phyloP scores from a whole-genome alignment of 2,329 filamentous ascomycete genomes.

The Beauveria bassiana region DNA sequence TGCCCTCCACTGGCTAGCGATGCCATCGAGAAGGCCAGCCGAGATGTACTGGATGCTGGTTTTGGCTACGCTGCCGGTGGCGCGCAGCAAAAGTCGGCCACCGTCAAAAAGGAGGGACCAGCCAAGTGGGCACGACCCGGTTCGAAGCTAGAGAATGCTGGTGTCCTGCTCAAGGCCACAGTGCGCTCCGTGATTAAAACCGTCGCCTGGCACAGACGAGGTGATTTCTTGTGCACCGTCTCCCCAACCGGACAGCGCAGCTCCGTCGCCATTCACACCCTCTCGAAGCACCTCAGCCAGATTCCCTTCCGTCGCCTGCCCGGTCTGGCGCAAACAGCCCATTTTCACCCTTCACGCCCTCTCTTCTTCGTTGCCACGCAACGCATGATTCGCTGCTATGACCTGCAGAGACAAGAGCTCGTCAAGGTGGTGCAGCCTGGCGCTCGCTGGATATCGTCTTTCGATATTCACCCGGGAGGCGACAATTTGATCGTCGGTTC shows the following conservation, averaged over 20 bases:
- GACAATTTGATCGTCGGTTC: slow-evolving; percentile 92
- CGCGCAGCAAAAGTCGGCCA: slow-evolving; percentile 44
- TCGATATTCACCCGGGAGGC: slow-evolving; percentile 87
- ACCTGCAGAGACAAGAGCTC: slow-evolving; percentile 83
- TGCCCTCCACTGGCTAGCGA: slow-evolving; percentile 69
- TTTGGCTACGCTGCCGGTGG: slow-evolving; percentile 82
- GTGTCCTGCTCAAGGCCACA: slow-evolving; percentile 73
- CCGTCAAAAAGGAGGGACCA: slow-evolving; percentile 62
- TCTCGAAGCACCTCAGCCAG: slow-evolving; percentile 92
- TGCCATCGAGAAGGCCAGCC: slow-evolving; percentile 64
- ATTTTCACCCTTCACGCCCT: slow-evolving; percentile 89
- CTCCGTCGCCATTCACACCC: slow-evolving; percentile 87
- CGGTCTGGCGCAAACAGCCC: slow-evolving; percentile 74
- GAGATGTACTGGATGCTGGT: slow-evolving; percentile 75
- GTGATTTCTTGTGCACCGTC: slow-evolving; percentile 90
- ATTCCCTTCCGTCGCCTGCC: slow-evolving; percentile 77
- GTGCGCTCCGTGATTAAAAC: slow-evolving; percentile 77
- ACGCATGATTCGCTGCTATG: slow-evolving; percentile 86
- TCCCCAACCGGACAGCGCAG: slow-evolving; percentile 70
- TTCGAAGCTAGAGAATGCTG: slow-evolving; percentile 62
- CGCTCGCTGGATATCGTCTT: slow-evolving; percentile 85
- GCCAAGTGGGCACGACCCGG: slow-evolving; percentile 81
- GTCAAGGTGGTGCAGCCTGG: slow-evolving; percentile 91
- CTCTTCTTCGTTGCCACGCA: slow-evolving; percentile 96
- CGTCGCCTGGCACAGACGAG: slow-evolving; percentile 86